A percentile compares a stretch with the other conserved stretches of the same genome.
These are phyloP conservation scores for Myriosclerotinia curreyana DNA, from an alignment of 2,329 filamentous ascomycete genomes.

Conservation along the genomic window DNA sequence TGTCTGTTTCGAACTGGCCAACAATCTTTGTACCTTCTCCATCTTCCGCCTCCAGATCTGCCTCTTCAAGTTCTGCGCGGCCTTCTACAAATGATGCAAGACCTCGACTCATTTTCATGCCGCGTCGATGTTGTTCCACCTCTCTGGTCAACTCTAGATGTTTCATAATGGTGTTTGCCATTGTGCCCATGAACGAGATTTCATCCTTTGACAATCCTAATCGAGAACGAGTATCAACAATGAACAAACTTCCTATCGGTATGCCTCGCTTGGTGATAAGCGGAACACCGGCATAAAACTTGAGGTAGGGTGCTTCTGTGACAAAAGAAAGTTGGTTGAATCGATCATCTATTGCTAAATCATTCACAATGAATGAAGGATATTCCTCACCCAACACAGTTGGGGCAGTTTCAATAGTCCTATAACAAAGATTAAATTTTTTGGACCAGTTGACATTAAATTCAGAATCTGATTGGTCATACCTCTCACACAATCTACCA, in stretches of 20 bases:
- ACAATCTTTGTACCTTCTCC: conserved; percentile 35
- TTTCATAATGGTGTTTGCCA: conserved; percentile 56
- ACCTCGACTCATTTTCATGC: conserved; percentile 53
- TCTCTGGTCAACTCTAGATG: conserved; percentile 58
- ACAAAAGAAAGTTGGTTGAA: conserved; percentile 38
- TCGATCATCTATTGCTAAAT: conserved; percentile 35
- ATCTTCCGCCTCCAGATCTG: conserved; percentile 34
- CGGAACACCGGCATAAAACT: conserved; percentile 39
- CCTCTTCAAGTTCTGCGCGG: conserved; percentile 34
- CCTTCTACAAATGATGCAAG: conserved; percentile 55
- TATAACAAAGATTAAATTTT: conserved; percentile 20
- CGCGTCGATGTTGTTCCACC: conserved; percentile 52
- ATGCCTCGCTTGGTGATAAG: conserved; percentile 39
- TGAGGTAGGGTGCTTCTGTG: conserved; percentile 31
- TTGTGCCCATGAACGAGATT: conserved; percentile 54
- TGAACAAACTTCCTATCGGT: conserved; percentile 57
- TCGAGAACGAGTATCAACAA: conserved; percentile 56
- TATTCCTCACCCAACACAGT: conserved; percentile 28
- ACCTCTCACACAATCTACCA: conserved; percentile 39
- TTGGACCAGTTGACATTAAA: background rate
- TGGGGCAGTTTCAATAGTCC: conserved; percentile 35
- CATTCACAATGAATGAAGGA: conserved; percentile 38
- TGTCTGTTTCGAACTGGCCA: conserved; percentile 35
- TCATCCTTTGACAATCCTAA: conserved; percentile 50
- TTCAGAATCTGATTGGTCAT: conserved; percentile 7